Conservation (phyloP, 2,329 filamentous ascomycete species). For the Fusarium udum region DNA sequence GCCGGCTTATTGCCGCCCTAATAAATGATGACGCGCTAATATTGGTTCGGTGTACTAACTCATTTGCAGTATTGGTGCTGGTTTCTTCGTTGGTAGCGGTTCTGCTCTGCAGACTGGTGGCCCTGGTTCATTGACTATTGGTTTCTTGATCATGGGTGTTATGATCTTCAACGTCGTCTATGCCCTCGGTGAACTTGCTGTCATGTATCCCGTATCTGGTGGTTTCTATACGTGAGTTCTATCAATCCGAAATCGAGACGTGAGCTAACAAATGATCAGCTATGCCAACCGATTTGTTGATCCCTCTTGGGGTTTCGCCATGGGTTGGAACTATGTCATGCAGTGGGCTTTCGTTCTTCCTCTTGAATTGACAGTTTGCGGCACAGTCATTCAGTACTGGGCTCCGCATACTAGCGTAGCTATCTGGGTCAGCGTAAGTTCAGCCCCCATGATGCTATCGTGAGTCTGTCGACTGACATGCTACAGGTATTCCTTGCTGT, state of each 20-base stretch:
- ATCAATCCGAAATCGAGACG: fast-evolving
- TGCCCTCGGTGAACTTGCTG: constrained; percentile 63
- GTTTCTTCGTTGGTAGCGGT: constrained; percentile 68
- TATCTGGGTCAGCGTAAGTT: constrained; percentile 61
- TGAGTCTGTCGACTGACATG: background rate
- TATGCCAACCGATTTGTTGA: constrained; percentile 67
- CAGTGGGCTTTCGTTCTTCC: constrained; percentile 58
- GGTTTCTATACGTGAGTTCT: constrained; percentile 60
- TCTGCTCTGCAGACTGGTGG: constrained; percentile 50
- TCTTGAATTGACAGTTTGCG: constrained; percentile 60
- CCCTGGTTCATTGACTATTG: constrained; percentile 56
- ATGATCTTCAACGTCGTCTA: constrained; percentile 72
- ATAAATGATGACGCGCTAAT: background rate
- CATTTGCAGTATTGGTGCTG: constrained; percentile 59
- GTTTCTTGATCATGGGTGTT: constrained; percentile 65
- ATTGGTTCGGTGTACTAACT: background rate
- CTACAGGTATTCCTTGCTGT: constrained; percentile 59
- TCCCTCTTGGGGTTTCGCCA: constrained; percentile 56
- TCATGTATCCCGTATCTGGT: constrained; percentile 57
- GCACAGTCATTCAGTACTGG: constrained; percentile 61
- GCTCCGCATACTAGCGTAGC: constrained; percentile 53
- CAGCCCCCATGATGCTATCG: fast-evolving
- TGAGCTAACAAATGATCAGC: constrained; percentile 15
- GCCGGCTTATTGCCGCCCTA: constrained; percentile 9
- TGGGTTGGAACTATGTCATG: constrained; percentile 61